Evolutionary conservation across 2,329 filamentous ascomycete genomes (phyloP), one percentile per base, ranked within the genome.

Genomic region (Venturia carpophila): DNA sequence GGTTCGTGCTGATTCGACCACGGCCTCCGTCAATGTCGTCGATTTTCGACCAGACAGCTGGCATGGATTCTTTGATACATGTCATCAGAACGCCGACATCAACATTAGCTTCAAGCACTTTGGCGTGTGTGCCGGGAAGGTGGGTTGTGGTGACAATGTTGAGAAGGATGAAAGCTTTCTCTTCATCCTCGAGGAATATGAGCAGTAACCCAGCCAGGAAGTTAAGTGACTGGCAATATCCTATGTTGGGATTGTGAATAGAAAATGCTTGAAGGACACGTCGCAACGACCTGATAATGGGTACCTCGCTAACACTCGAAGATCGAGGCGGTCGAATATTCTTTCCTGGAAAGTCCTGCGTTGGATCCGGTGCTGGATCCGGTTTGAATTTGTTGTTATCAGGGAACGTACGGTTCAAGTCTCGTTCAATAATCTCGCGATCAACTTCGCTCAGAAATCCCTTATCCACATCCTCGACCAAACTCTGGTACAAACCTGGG

Each of bases 161-260:
- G 66, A 97, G 83, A 73, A 97, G 85, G 85, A 92, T 92, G 73
- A 97, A 97, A 2, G 88, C 85, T 70, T 96, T 92, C 75, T 97
- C 92, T 74, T 96, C 93, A 37, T 58, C 52, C 84, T 85, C 72
- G 62, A 97, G 87, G 74, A 97, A 97, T 2, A 97, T 82, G 1
- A 97, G 84, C 1, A 97, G 81, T 63, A 97, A 83, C 4, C 92
- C 93, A 5, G 93, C 92, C 62, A 97, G 84, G 76, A 97, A 97
- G 75, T 97, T 97, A 39, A 97, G 84, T 24, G 90, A 95, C 74
- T 97, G 93, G 72, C 93, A 97, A 75, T 97, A 97, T 17, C 93
- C 93, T 69, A 97, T 95, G 64, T 85, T 85, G 0, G 93, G 92
- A 71, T 95, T 95, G 77, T 96, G 91, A 52, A 96, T 83, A 1